A percentile compares a stretch with the other conserved stretches of the same genome.
phyloP scores from a whole-genome alignment of 1,284 basidiomycete genomes.

The Cerioporus squamosus region DNA sequence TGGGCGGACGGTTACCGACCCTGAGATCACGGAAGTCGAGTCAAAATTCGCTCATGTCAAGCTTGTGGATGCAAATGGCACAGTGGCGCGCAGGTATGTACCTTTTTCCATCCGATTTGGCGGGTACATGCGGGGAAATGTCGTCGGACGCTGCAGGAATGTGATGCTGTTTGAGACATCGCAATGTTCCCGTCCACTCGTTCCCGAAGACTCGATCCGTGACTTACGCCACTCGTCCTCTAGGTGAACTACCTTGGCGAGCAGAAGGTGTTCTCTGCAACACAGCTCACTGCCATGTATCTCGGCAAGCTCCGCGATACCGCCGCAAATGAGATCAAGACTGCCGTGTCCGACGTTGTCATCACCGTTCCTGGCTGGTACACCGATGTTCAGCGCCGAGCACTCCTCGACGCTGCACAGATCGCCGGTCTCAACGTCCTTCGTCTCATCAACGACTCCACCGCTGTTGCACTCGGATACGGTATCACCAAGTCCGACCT shows the following conservation, averaged over 20 bases:
- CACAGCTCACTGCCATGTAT: conserved; percentile 88
- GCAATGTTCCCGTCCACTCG: too few relatives aligned
- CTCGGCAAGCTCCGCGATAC: conserved; percentile 89
- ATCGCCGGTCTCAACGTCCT: conserved; percentile 81
- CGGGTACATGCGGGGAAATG: background rate
- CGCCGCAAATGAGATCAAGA: conserved; percentile 82
- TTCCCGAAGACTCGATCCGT: too few relatives aligned
- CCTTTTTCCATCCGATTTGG: background rate
- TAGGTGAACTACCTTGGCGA: conserved; percentile 91
- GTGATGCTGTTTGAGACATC: background rate
- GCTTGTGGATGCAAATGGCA: conserved; percentile 81
- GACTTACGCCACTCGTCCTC: background rate
- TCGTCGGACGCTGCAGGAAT: background rate
- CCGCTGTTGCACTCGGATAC: conserved; percentile 92
- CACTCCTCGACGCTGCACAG: conserved; percentile 68
- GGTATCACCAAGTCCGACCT: conserved; percentile 94
- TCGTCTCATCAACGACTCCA: conserved; percentile 91
- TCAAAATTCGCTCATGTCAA: conserved; percentile 88
- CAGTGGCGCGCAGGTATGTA: conserved; percentile 84
- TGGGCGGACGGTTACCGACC: conserved; percentile 77
- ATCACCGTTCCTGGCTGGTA: conserved; percentile 89
- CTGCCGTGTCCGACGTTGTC: conserved; percentile 77
- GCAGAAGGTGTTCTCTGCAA: conserved; percentile 75
- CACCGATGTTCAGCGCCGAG: conserved; percentile 86
- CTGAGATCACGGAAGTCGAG: conserved; percentile 82